phyloP scores from a whole-genome alignment of 495 filamentous ascomycete species.

The Neurospora sp. region DNA sequence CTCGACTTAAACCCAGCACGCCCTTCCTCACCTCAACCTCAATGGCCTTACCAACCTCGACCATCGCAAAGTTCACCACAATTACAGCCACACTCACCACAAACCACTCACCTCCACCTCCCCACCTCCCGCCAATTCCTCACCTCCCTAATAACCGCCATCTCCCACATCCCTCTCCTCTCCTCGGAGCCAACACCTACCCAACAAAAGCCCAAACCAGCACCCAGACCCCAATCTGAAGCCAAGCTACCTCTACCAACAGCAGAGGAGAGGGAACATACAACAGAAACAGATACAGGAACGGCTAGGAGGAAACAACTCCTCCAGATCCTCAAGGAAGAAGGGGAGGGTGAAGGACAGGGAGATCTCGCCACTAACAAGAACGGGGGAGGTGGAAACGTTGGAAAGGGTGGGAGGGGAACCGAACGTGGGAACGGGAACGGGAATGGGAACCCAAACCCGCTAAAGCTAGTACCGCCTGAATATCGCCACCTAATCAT shows the following conservation, averaged over 20 bases:
- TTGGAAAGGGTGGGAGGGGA: no score
- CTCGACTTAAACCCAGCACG: not conserved
- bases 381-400: not conserved
- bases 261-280: not conserved
- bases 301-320: not conserved
- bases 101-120: constrained; percentile 8
- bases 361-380: not conserved
- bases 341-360: no score
- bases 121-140: constrained; percentile 33
- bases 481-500: constrained; percentile 37
- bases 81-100: not conserved
- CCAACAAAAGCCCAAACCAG: no score
- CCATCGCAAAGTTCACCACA: not conserved
- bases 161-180: constrained; percentile 27
- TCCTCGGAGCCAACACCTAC: not conserved
- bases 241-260: no score
- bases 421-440: no score
- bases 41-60: not conserved
- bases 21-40: not conserved
- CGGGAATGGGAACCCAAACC: constrained; percentile 16
- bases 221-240: no score
- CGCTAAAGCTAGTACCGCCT: constrained; percentile 28
- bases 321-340: not conserved
- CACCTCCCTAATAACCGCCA: constrained; percentile 35
- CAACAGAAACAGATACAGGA: not conserved